Evolutionary conservation across 1,139 yeast species (phyloP).

Genomic region (Pneumocystis canis): DNA sequence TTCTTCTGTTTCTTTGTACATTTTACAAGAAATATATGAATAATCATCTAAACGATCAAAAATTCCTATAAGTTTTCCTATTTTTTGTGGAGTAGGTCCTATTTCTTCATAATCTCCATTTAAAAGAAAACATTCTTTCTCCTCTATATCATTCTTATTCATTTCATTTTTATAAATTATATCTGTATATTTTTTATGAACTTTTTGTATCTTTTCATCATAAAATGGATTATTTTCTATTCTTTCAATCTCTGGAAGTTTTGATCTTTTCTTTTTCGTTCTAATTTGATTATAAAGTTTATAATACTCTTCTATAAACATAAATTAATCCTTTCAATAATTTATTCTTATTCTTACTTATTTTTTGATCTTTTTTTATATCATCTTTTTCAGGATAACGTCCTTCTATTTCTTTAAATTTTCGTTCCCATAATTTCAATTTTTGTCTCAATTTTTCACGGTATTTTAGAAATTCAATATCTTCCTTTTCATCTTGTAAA

Average conservation of each 20-base stretch:
- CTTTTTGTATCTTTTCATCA: background rate
- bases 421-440: constrained; percentile 52
- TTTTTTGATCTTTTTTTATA: constrained; percentile 34
- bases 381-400: constrained; percentile 42
- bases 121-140: constrained; percentile 6
- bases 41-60: background rate
- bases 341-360: constrained; percentile 19
- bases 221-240: background rate
- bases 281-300: background rate
- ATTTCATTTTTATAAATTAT: background rate
- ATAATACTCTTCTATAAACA: background rate
- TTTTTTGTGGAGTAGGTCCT: constrained; percentile 10
- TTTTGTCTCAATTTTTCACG: constrained; percentile 26
- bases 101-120: constrained; percentile 9
- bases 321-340: background rate
- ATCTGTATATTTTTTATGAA: background rate
- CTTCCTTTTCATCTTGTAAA: background rate
- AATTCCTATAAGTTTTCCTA: background rate
- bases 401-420: constrained; percentile 31
- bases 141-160: background rate
- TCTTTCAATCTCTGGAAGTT: constrained; percentile 23
- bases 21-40: constrained; percentile 28
- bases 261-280: constrained; percentile 29
- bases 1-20: constrained; percentile 11
- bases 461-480: background rate